Evolutionary conservation across 2,329 filamentous ascomycete genomes (phyloP).

Genomic region (Beauveria bassiana): DNA sequence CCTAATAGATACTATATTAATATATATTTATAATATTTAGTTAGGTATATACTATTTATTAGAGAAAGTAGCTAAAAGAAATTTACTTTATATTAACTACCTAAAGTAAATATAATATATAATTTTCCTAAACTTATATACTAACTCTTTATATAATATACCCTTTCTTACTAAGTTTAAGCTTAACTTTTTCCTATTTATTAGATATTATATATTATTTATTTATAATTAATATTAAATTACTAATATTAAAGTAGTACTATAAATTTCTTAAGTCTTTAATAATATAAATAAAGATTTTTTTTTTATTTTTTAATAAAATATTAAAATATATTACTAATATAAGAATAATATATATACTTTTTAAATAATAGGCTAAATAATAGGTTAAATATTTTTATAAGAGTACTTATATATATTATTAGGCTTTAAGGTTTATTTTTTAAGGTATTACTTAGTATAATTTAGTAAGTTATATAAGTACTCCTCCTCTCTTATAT

Average conservation of each 20-base stretch:
- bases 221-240: background rate
- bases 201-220: background rate
- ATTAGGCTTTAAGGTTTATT: background rate
- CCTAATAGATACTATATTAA: background rate
- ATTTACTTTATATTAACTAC: background rate
- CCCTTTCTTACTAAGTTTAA: background rate
- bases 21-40: background rate
- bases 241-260: background rate
- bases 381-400: background rate
- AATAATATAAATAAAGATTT: background rate
- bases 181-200: background rate
- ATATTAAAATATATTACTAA: background rate
- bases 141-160: background rate
- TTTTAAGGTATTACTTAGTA: background rate
- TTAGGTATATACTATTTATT: background rate
- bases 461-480: background rate
- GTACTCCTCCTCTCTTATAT: background rate
- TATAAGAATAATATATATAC: background rate
- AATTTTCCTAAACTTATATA: background rate
- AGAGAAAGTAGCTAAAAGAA: background rate
- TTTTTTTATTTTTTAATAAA: background rate
- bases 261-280: background rate
- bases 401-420: background rate
- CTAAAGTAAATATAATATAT: background rate
- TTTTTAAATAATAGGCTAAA: background rate